These are phyloP conservation scores for Aspergillus texensis DNA, from an alignment of 2,329 filamentous ascomycete genomes.

Conservation along the genomic window DNA sequence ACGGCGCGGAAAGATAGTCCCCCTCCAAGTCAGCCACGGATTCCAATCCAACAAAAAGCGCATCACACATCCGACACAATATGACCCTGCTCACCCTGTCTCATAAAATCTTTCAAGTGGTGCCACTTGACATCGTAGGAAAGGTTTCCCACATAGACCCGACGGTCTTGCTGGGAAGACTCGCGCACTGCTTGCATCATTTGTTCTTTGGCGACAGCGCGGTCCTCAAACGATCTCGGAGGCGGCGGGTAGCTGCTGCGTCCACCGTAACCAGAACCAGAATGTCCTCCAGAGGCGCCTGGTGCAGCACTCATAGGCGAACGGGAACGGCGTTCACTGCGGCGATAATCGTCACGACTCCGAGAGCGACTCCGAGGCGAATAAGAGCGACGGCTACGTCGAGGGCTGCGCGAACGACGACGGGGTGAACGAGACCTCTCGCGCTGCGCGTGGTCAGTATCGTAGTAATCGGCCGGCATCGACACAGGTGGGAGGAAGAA, in stretches of 20 bases:
- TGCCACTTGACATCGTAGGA: slow-evolving; percentile 99
- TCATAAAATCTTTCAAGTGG: slow-evolving; percentile 99
- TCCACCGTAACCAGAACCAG: slow-evolving; percentile 59
- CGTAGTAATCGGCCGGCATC: slow-evolving; percentile 31
- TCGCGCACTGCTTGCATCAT: slow-evolving; percentile 96
- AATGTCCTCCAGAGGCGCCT: slow-evolving; percentile 71
- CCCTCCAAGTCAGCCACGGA: slow-evolving; percentile 34
- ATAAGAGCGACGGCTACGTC: slow-evolving; percentile 74
- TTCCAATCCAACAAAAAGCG: slow-evolving; percentile 22
- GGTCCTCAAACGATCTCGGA: slow-evolving; percentile 78
- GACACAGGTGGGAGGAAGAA: slow-evolving; percentile 12
- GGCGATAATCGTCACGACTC: slow-evolving; percentile 77
- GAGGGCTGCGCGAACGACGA: slow-evolving; percentile 79
- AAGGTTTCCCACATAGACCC: slow-evolving; percentile 98
- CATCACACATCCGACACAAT: slow-evolving; percentile 25
- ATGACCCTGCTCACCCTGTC: slow-evolving; percentile 75
- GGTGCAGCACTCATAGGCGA: slow-evolving; percentile 79
- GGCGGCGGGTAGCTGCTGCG: slow-evolving; percentile 66
- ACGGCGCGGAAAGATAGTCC: slow-evolving; percentile 35
- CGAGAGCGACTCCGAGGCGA: slow-evolving; percentile 78
- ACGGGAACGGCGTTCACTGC: slow-evolving; percentile 74
- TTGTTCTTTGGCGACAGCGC: slow-evolving; percentile 79
- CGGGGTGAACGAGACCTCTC: slow-evolving; percentile 71
- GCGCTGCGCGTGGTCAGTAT: slow-evolving; percentile 61
- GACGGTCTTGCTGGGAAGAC: slow-evolving; percentile 95